Percentiles rank a stretch among this genome's conserved stretches.
phyloP scores from a whole-genome alignment of 441 rosid species.

The Geranium incanum region DNA sequence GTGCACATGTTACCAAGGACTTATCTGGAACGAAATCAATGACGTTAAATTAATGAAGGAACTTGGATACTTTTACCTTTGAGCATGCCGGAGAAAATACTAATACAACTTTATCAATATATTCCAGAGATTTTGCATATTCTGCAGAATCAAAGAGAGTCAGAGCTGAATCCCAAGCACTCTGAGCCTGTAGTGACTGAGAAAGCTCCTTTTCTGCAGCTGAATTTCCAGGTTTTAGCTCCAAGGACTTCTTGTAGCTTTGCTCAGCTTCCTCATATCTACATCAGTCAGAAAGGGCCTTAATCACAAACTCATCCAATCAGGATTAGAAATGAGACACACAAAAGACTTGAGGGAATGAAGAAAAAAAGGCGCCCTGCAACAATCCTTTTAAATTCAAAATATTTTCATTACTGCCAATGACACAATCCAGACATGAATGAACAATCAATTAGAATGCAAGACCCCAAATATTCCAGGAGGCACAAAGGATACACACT shows the following conservation, averaged over 20 bases:
- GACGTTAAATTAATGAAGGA: neutral
- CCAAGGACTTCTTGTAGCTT: constrained; percentile 59
- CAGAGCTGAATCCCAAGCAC: constrained; percentile 62
- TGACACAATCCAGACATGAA: neutral
- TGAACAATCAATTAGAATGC: neutral
- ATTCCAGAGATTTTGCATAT: constrained; percentile 61
- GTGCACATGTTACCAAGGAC: neutral
- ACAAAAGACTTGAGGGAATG: neutral
- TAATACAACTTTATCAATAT: constrained; percentile 75
- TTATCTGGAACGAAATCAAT: neutral
- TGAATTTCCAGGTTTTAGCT: constrained; percentile 55
- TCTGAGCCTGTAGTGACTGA: constrained; percentile 76
- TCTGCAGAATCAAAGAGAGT: constrained; percentile 61
- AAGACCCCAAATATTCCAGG: neutral
- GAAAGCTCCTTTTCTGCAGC: constrained; percentile 86
- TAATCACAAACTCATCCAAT: constrained; percentile 26
- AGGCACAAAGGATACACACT: neutral
- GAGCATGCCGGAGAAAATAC: constrained; percentile 86
- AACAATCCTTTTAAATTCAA: constrained; percentile 2
- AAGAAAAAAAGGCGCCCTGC: constrained; percentile 8
- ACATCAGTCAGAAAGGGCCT: constrained; percentile 30
- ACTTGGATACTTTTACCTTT: constrained; percentile 39
- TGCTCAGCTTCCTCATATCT: constrained; percentile 84
- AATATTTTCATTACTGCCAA: neutral
- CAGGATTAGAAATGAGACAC: constrained; percentile 13